phyloP scores from a whole-genome alignment of 2,329 filamentous ascomycete genomes.

The Pseudodiploospora longispora region DNA sequence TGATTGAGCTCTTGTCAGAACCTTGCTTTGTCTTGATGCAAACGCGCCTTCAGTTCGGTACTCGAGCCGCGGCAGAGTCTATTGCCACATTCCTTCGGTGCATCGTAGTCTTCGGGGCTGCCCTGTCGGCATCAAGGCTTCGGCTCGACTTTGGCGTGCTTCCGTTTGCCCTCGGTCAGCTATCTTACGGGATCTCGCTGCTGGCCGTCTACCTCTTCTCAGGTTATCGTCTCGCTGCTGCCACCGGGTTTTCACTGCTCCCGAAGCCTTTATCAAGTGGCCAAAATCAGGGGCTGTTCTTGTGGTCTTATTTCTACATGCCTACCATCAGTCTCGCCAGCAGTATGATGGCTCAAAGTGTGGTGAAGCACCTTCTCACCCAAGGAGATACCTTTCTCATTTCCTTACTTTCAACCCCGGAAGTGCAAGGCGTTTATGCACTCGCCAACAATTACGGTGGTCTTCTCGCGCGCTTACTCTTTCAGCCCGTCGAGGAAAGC shows the following conservation, averaged over 20 bases:
- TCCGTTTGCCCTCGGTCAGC: constrained; percentile 82
- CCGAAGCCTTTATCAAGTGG: constrained; percentile 29
- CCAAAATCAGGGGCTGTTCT: constrained; percentile 27
- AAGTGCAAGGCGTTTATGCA: constrained; percentile 84
- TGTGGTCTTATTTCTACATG: constrained; percentile 56
- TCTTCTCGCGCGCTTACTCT: constrained; percentile 76
- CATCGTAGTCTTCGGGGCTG: constrained; percentile 61
- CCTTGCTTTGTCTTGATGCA: constrained; percentile 86
- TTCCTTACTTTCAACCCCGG: constrained; percentile 64
- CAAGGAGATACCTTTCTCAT: constrained; percentile 91
- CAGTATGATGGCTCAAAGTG: constrained; percentile 81
- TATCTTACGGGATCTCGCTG: constrained; percentile 64
- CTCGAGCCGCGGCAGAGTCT: constrained; percentile 77
- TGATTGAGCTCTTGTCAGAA: constrained; percentile 75
- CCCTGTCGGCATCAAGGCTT: constrained; percentile 49
- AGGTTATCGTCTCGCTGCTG: constrained; percentile 46
- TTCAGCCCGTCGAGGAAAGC: constrained; percentile 93
- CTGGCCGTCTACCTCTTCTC: constrained; percentile 61
- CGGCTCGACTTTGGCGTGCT: constrained; percentile 60
- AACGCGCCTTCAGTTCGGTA: constrained; percentile 69
- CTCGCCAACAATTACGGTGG: constrained; percentile 93
- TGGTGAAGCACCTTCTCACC: constrained; percentile 87
- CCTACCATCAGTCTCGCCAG: constrained; percentile 64
- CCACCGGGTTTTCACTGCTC: constrained; percentile 62
- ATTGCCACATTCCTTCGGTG: constrained; percentile 72